Base-by-base conservation (phyloP, 2,329 filamentous ascomycete genomes). In the Aquanectria penicillioides region DNA sequence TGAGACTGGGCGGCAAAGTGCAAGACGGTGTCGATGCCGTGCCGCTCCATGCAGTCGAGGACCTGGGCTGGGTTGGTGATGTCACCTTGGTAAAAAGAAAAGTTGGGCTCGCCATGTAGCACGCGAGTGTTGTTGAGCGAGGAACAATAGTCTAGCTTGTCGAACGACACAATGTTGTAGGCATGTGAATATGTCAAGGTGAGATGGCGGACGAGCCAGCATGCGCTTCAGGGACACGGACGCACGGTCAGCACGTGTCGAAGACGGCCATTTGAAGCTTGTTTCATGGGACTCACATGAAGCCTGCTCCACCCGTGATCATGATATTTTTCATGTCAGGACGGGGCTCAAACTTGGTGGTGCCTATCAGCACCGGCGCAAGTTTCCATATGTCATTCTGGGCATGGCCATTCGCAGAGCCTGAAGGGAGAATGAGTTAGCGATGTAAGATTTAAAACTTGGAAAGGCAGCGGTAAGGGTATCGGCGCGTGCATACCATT, bases 1-100 rank as follows among this genome's bases (percentile, higher is more conserved):
- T 94, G 91, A 7, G 90, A 92, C 76, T 93, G 89, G n/a, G 92
- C 92, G 3, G 92, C 92, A 69, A 95, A 93, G 75, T 94, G 91
- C 74, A 94, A 87, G 61, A 95, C 83, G 49, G 90, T 93, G 73
- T 94, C 92, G 68, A 94, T 89, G 28, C 86, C 83, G 77, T 92
- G 82, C 60, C 86, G 83, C 73, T 89, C 83, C 70, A 94, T 83
- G 71, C 88, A 92, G 67, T 86, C 84, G 62, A 90, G 82, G 3
- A 94, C 89, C 68, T 91, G 86, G 6, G 81, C 79, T 1, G 88
- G 87, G 63, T 89, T 87, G 26, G 89, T 93, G 65, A 94, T 87
- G 69, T 94, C 90, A 53, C 92, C 91, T 72, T 91, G 87, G 74
- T 92, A 90, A 73, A 94, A 94, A 25, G 82, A 85, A 74, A 94